Conservation (phyloP, 495 filamentous ascomycete genomes). For the Penicillium argentinense region DNA sequence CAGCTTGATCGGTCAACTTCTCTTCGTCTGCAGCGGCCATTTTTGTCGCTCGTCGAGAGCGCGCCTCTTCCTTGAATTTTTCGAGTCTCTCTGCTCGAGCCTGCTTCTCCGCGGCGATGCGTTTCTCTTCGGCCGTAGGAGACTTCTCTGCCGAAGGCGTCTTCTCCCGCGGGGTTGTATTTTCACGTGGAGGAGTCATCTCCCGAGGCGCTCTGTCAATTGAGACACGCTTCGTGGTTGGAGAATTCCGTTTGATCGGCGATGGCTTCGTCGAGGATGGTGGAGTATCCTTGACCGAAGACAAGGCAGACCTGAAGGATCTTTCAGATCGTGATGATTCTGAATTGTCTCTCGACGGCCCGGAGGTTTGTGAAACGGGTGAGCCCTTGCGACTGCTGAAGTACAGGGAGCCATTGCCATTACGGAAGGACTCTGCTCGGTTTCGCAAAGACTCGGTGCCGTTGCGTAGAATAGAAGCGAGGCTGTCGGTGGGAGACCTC, state of each 20-base stretch:
- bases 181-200: neutral
- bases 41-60: conserved; percentile 12
- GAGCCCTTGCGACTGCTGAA: conserved; percentile 18
- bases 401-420: conserved; percentile 13
- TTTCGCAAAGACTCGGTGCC: conserved; percentile 25
- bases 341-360: conserved; percentile 25
- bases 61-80: conserved; percentile 21
- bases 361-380: conserved; percentile 10
- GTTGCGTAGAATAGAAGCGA: conserved; percentile 24
- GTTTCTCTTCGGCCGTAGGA: neutral
- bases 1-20: conserved; percentile 1
- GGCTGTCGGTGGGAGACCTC: conserved; percentile 32
- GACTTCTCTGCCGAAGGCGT: conserved; percentile 1
- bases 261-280: conserved; percentile 10
- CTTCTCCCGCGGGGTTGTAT: neutral
- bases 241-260: conserved; percentile 5
- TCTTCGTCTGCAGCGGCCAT: neutral
- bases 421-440: conserved; percentile 22
- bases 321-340: conserved; percentile 24
- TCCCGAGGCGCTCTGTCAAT: neutral
- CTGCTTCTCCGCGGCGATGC: neutral
- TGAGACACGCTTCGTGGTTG: neutral
- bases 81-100: conserved; percentile 14
- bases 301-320: conserved; percentile 18
- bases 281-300: conserved; percentile 6